phyloP scores from a whole-genome alignment of 495 filamentous ascomycete genomes.

The Hypoxylon lienhwacheense region DNA sequence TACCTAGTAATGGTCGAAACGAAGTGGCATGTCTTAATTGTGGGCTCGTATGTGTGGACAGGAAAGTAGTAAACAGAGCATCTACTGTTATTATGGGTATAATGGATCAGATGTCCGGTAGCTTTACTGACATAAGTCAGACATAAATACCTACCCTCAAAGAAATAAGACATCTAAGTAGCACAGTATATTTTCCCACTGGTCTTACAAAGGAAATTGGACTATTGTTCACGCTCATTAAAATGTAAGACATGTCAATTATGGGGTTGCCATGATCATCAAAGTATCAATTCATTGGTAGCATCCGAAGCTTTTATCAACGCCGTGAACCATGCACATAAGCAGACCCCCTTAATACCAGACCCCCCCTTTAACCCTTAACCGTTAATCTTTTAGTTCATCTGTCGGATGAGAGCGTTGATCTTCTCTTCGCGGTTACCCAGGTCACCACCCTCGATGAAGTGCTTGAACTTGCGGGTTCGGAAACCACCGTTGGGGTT shows the following conservation, averaged over 20 bases:
- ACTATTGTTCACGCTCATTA: neutral
- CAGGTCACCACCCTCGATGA: conserved; percentile 96
- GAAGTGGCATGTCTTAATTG: too few species aligned
- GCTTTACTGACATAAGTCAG: too few species aligned
- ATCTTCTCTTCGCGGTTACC: conserved; percentile 99
- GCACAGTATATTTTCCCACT: too few species aligned
- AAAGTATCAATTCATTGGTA: conserved; percentile 42
- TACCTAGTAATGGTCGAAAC: too few species aligned
- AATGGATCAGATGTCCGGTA: too few species aligned
- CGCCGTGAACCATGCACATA: conserved; percentile 45
- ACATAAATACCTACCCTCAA: too few species aligned
- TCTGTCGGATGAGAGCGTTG: conserved; percentile 93
- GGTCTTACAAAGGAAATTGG: too few species aligned
- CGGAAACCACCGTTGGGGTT: conserved; percentile 97
- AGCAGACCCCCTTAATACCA: conserved; percentile 43
- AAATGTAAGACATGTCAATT: neutral
- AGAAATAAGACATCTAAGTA: too few species aligned
- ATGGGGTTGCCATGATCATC: conserved; percentile 38
- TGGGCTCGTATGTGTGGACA: too few species aligned
- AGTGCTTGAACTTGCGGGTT: conserved; percentile 97
- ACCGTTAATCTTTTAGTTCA: conserved; percentile 77
- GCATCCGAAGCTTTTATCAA: conserved; percentile 41
- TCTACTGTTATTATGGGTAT: too few species aligned
- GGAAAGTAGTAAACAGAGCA: too few species aligned
- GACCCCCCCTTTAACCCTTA: conserved; percentile 36